Conservation (phyloP, 1,284 basidiomycete genomes). For the Cryptococcus neoformans region DNA sequence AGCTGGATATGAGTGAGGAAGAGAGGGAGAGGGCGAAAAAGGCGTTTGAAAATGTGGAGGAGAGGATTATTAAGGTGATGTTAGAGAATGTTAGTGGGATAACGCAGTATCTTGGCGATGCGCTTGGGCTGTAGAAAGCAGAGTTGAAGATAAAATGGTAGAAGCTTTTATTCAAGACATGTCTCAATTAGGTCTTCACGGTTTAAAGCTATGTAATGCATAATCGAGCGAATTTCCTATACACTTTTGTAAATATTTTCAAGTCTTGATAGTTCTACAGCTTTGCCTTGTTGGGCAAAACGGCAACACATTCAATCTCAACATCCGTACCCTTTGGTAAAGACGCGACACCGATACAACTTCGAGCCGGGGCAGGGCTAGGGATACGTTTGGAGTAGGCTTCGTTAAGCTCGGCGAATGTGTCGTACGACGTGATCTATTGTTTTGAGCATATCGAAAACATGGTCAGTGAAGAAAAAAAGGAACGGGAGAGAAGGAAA, state of each 20-base stretch:
- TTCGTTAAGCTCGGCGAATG: conserved; percentile 28
- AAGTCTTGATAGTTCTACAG: conserved; percentile 7
- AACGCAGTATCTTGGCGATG: conserved; percentile 37
- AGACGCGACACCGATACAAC: conserved; percentile 60
- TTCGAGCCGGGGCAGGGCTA: conserved; percentile 57
- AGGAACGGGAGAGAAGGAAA: too few relatives aligned
- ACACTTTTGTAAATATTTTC: too few relatives aligned
- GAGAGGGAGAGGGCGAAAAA: conserved; percentile 2
- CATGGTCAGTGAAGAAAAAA: background rate
- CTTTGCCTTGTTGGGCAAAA: conserved; percentile 19
- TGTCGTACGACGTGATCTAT: conserved; percentile 34
- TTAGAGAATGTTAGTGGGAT: conserved; percentile 34
- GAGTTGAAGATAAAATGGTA: background rate
- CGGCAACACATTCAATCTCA: conserved; percentile 63
- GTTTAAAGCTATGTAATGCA: background rate
- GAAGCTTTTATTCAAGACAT: background rate
- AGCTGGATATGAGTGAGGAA: conserved; percentile 18
- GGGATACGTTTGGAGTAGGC: conserved; percentile 27
- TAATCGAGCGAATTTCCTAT: background rate
- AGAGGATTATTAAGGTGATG: conserved; percentile 31
- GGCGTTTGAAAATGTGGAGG: conserved; percentile 35
- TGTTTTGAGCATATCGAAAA: background rate
- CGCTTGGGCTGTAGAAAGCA: conserved; percentile 37
- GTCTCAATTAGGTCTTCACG: background rate
- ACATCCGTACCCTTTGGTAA: conserved; percentile 59